Percentiles rank a stretch among this genome's conserved stretches.
Conservation (phyloP, 2,329 filamentous ascomycete species). For the Fusarium duplospermum region DNA sequence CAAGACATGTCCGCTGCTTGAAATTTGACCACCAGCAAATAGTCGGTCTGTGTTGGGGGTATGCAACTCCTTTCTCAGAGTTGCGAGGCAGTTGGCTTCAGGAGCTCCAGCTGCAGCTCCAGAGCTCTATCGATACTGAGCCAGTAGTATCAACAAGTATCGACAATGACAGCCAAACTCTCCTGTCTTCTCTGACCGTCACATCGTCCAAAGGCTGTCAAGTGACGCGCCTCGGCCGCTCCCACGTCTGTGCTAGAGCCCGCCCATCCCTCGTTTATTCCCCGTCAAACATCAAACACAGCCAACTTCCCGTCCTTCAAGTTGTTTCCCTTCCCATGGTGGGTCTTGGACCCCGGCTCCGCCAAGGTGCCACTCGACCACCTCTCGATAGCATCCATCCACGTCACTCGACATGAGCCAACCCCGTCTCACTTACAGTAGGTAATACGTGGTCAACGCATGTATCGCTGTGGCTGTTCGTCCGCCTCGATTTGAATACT, state of each 20-base stretch:
- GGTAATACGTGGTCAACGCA: background rate
- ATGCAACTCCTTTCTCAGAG: background rate
- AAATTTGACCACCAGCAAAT: background rate
- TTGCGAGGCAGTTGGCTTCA: background rate
- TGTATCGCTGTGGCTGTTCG: background rate
- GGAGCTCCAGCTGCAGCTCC: background rate
- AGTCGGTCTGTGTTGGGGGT: background rate
- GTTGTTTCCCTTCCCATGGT: conserved; percentile 24
- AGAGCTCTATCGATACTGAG: background rate
- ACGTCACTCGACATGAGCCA: conserved; percentile 32
- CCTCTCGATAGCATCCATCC: conserved; percentile 36
- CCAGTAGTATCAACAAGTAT: background rate
- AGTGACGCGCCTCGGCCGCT: conserved; percentile 40
- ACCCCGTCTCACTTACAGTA: conserved; percentile 31
- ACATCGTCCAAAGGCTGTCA: conserved; percentile 19
- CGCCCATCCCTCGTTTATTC: conserved; percentile 25
- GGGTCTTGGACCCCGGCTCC: conserved; percentile 23
- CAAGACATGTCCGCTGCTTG: conserved; percentile 12
- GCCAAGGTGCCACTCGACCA: conserved; percentile 21
- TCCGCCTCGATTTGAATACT: background rate
- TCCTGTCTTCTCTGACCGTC: background rate
- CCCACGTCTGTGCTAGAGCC: conserved; percentile 38
- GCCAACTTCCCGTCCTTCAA: conserved; percentile 24
- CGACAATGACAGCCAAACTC: background rate
- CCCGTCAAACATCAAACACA: conserved; percentile 38